Conservation (phyloP, 1,284 basidiomycete genomes). For the Apiotrichum gamsii region DNA sequence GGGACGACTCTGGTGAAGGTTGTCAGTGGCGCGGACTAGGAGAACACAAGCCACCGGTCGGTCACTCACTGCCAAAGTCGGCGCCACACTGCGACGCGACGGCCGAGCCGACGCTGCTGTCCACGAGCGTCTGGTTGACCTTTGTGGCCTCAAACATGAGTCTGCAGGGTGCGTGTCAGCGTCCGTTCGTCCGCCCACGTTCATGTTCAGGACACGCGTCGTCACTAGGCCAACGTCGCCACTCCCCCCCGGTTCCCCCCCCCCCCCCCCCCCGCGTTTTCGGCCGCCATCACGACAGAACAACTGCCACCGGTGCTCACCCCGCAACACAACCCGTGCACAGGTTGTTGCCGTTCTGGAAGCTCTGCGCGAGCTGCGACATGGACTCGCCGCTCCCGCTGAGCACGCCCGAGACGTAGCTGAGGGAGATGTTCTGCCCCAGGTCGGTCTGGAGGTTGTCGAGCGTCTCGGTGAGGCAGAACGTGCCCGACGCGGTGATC, state of each 20-base stretch:
- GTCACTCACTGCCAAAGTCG: constrained; percentile 35
- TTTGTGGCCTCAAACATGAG: constrained; percentile 32
- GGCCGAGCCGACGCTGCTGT: constrained; percentile 22
- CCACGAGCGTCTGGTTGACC: constrained; percentile 31
- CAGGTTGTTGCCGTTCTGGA: constrained; percentile 25
- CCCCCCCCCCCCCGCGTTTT: no score
- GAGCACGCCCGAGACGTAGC: constrained; percentile 27
- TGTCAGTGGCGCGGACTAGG: no score
- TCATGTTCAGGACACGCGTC: no score
- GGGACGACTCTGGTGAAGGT: no score
- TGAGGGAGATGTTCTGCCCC: constrained; percentile 21
- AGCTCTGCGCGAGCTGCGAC: constrained; percentile 13
- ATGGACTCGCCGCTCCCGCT: constrained; percentile 12
- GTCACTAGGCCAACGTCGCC: no score
- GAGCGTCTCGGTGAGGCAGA: constrained; percentile 36
- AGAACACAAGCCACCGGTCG: no score
- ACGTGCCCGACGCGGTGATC: constrained; percentile 37
- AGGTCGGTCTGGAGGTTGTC: constrained; percentile 30
- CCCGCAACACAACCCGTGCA: constrained; percentile 34
- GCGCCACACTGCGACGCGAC: constrained; percentile 32
- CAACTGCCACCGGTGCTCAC: no score
- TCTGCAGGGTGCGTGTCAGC: not conserved
- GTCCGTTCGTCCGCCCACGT: no score
- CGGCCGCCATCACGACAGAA: no score
- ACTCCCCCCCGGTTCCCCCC: no score